These are phyloP conservation scores for Eucalyptus pauciflora DNA, from an alignment of 345 rosid species.

Conservation along the genomic window DNA sequence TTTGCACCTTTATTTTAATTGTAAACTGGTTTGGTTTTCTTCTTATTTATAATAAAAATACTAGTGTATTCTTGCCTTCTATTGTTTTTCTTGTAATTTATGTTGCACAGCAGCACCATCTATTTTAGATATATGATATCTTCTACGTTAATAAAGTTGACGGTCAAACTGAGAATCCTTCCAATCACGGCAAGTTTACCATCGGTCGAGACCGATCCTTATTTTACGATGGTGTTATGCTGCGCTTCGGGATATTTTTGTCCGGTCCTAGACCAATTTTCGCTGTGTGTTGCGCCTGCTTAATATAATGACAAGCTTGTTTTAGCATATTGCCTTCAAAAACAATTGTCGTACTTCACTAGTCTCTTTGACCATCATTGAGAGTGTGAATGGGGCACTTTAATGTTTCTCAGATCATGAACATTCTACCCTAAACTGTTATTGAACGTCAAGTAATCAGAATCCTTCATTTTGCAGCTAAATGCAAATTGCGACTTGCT, in stretches of 20 bases:
- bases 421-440: not conserved
- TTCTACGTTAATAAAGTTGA: not conserved
- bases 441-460: not conserved
- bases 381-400: not conserved
- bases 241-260: not conserved
- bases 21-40: not conserved
- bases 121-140: not conserved
- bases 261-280: not conserved
- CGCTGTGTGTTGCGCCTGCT: not conserved
- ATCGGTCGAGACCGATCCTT: not conserved
- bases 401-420: not conserved
- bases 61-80: not conserved
- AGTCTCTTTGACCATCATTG: not conserved
- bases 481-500: not conserved
- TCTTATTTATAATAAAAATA: not conserved
- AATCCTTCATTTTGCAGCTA: not conserved
- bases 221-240: not conserved
- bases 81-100: not conserved
- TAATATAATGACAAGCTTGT: not conserved
- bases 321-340: not conserved
- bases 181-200: not conserved
- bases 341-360: not conserved
- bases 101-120: not conserved
- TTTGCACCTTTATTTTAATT: not conserved
- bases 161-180: not conserved